Evolutionary conservation across 495 filamentous ascomycete species (phyloP).

Genomic region (Hypoxylon crocopeplum): DNA sequence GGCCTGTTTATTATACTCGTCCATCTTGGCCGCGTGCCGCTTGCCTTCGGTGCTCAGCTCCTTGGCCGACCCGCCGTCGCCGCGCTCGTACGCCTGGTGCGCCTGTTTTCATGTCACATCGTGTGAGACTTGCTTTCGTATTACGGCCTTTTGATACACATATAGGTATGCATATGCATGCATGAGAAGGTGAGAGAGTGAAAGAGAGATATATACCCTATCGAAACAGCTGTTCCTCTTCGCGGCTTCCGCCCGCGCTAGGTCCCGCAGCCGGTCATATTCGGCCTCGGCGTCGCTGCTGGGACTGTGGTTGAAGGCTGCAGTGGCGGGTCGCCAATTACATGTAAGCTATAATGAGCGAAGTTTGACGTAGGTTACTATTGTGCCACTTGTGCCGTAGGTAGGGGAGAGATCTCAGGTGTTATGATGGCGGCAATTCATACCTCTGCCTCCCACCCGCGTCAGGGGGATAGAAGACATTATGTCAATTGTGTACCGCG

Average conservation of each 20-base stretch:
- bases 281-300: conserved; percentile 75
- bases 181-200: conserved; percentile 11
- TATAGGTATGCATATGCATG: neutral
- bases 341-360: conserved; percentile 10
- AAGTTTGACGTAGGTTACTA: conserved; percentile 6
- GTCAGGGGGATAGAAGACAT: conserved; percentile 73
- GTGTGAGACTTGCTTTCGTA: neutral
- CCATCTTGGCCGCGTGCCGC: conserved; percentile 76
- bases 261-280: conserved; percentile 88
- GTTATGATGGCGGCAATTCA: conserved; percentile 33
- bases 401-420: conserved; percentile 8
- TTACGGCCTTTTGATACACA: neutral
- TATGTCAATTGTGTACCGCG: conserved; percentile 35
- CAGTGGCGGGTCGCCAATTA: conserved; percentile 5
- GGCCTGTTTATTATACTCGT: conserved; percentile 84
- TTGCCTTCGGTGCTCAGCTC: conserved; percentile 85
- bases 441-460: conserved; percentile 67
- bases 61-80: conserved; percentile 82
- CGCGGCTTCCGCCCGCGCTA: conserved; percentile 77
- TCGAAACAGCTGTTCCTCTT: conserved; percentile 80
- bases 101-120: conserved; percentile 55
- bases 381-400: conserved; percentile 16
- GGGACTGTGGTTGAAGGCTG: conserved; percentile 83
- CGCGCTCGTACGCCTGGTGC: conserved; percentile 77
- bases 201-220: conserved; percentile 52